These are phyloP conservation scores for Puccinia coronata DNA, from an alignment of 1,284 basidiomycete genomes.

Conservation along the genomic window DNA sequence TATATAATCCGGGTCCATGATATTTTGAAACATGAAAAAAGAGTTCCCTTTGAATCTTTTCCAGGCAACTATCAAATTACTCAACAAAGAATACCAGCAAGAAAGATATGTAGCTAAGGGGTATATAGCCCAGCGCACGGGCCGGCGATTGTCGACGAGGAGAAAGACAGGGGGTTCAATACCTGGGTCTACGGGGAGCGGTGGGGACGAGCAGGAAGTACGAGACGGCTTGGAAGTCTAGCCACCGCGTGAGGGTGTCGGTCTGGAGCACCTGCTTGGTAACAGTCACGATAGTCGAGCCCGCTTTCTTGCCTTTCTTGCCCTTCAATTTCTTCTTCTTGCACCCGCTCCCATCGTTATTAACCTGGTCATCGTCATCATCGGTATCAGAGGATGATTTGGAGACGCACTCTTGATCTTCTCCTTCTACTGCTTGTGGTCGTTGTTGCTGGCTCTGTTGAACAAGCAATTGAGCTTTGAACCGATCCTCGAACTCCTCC, in stretches of 20 bases:
- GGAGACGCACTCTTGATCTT: not conserved
- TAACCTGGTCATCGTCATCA: not conserved
- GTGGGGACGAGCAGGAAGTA: constrained; percentile 35
- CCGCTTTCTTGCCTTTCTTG: not conserved
- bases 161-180: constrained; percentile 13
- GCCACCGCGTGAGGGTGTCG: constrained; percentile 18
- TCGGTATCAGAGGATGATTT: not conserved
- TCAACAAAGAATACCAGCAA: no score
- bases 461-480: not conserved
- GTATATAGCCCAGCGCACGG: no score
- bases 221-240: constrained; percentile 32
- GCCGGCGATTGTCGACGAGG: no score
- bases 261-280: not conserved
- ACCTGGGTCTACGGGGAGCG: constrained; percentile 22
- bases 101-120: no score
- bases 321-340: not conserved
- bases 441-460: not conserved
- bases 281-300: not conserved
- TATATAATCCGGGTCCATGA: no score
- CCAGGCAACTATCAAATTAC: no score
- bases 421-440: not conserved
- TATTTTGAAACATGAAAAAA: no score
- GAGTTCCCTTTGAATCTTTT: no score
- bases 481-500: constrained; percentile 18
- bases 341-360: not conserved